Evolutionary conservation across 208 protist species (phyloP).

Genomic region (Trypanosomatidae sp.): DNA sequence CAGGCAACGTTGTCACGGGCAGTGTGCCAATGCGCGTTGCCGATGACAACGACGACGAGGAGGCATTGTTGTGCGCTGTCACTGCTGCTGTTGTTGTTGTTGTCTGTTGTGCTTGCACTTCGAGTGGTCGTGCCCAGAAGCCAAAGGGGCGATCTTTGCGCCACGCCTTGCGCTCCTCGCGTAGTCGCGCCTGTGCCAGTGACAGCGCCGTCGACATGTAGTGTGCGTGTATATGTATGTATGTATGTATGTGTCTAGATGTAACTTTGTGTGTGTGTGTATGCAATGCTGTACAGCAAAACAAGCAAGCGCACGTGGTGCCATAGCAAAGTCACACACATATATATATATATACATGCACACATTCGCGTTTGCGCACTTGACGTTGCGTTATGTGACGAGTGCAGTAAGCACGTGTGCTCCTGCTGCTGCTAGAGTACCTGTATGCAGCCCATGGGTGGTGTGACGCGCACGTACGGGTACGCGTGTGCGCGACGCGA

Average conservation of each 20-base stretch:
- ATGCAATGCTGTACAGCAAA: too few species aligned
- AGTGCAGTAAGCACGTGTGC: too few species aligned
- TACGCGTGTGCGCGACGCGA: constrained; percentile 63
- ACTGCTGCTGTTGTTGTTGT: neutral
- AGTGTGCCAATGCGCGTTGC: too few species aligned
- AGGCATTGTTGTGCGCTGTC: too few species aligned
- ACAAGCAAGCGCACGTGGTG: too few species aligned
- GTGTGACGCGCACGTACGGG: constrained; percentile 63
- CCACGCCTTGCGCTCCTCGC: constrained; percentile 81
- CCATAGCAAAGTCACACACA: too few species aligned
- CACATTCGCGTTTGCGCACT: neutral
- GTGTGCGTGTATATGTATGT: too few species aligned
- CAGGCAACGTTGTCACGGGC: too few species aligned
- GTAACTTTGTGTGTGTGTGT: too few species aligned
- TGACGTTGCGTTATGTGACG: neutral
- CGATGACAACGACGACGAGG: too few species aligned
- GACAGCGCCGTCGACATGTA: constrained; percentile 71
- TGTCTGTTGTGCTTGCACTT: constrained; percentile 5
- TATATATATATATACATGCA: neutral
- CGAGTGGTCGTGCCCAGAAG: constrained; percentile 73
- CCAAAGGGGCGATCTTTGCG: constrained; percentile 76
- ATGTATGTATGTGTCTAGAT: too few species aligned
- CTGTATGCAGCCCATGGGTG: constrained; percentile 44
- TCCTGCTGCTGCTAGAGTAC: constrained; percentile 11
- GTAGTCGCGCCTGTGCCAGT: constrained; percentile 63